Conservation (phyloP, 768 basidiomycete genomes). For the Cystofilobasidium bisporidii region DNA sequence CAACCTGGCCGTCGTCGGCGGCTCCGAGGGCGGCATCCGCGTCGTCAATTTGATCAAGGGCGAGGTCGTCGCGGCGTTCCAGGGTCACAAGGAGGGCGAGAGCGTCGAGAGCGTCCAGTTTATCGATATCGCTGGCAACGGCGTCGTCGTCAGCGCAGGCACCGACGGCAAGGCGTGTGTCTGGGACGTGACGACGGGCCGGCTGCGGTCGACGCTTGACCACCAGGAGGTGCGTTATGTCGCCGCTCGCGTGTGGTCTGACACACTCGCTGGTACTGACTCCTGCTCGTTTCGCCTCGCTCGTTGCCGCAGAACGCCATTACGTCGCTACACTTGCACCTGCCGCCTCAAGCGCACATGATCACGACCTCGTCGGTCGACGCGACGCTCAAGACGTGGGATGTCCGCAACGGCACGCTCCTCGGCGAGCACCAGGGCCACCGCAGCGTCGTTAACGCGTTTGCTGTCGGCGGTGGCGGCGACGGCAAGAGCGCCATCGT, state of each 20-base stretch:
- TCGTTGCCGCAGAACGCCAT: conserved; percentile 60
- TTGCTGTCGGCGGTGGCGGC: conserved; percentile 51
- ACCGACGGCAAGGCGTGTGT: conserved; percentile 91
- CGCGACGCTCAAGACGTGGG: conserved; percentile 80
- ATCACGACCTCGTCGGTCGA: conserved; percentile 83
- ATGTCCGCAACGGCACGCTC: conserved; percentile 70
- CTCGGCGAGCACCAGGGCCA: conserved; percentile 77
- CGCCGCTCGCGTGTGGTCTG: background rate
- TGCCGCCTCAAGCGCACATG: conserved; percentile 62
- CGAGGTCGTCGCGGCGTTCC: conserved; percentile 63
- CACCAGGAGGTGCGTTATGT: conserved; percentile 52
- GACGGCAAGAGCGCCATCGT: conserved; percentile 48
- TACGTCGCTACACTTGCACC: conserved; percentile 65
- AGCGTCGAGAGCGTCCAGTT: conserved; percentile 81
- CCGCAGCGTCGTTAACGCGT: conserved; percentile 60
- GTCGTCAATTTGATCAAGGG: conserved; percentile 81
- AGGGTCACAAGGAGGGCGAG: conserved; percentile 75
- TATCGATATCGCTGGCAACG: conserved; percentile 55
- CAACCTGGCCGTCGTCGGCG: conserved; percentile 83
- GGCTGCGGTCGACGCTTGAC: conserved; percentile 66
- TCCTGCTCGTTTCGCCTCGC: background rate
- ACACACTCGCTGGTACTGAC: background rate
- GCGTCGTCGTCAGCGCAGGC: conserved; percentile 70
- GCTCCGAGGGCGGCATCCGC: conserved; percentile 71
- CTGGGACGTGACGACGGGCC: conserved; percentile 86